Evolutionary conservation across 306 rosid species (phyloP).

Genomic region (Crotalaria pallida): DNA sequence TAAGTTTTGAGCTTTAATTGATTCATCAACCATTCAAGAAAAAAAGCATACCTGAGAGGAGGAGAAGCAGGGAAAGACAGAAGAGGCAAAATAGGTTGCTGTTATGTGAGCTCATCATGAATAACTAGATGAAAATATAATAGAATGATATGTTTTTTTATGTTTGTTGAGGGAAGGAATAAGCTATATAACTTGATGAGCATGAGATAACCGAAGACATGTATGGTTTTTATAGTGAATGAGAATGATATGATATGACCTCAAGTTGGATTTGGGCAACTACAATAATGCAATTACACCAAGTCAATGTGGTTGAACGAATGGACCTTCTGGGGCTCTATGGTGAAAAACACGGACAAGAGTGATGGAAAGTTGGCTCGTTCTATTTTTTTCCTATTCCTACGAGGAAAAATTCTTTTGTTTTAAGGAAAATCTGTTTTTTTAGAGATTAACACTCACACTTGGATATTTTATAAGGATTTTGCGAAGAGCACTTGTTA

Average conservation of each 20-base stretch:
- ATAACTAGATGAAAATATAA: neutral
- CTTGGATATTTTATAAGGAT: too few species aligned
- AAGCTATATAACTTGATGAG: neutral
- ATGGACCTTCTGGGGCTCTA: too few species aligned
- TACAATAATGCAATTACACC: too few species aligned
- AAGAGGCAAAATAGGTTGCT: neutral
- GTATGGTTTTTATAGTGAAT: neutral
- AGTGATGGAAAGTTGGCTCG: too few species aligned
- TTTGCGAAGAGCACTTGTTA: too few species aligned
- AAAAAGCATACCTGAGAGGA: conserved; percentile 6
- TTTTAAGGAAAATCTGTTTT: too few species aligned
- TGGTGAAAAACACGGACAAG: too few species aligned
- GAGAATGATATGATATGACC: neutral
- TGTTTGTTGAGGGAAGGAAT: neutral
- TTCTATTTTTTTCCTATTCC: too few species aligned
- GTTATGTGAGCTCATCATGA: neutral
- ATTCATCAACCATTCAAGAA: neutral
- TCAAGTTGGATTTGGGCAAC: neutral
- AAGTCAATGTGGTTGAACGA: too few species aligned
- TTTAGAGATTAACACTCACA: too few species aligned
- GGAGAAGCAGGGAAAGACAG: neutral
- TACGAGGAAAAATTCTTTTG: too few species aligned
- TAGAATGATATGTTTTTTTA: too few species aligned
- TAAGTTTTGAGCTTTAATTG: neutral
- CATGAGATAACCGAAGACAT: neutral